phyloP scores from a whole-genome alignment of 805 yeast species.

The Yarrowia sp. region DNA sequence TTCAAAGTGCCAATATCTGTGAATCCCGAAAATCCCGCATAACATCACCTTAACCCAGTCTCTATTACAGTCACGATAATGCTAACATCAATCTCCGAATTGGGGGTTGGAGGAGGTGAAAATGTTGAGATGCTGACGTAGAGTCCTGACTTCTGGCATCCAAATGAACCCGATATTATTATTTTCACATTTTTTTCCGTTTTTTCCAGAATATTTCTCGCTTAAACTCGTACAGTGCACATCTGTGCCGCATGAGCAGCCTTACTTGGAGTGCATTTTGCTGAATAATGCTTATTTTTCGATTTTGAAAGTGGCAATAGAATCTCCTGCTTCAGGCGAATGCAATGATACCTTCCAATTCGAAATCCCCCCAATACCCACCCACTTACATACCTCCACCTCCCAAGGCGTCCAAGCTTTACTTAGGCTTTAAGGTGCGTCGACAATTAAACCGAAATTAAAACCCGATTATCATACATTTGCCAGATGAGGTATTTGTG shows the following conservation, averaged over 20 bases:
- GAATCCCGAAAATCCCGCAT: background rate
- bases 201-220: background rate
- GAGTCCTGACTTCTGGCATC: no score
- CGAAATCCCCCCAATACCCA: background rate
- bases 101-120: no score
- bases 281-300: background rate
- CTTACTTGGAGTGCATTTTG: background rate
- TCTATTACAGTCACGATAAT: background rate
- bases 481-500: background rate
- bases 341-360: background rate
- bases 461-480: background rate
- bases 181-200: background rate
- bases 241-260: background rate
- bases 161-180: no score
- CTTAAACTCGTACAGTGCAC: background rate
- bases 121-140: no score
- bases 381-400: background rate
- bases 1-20: no score
- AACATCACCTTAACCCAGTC: background rate
- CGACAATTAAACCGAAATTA: background rate
- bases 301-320: background rate
- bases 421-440: background rate
- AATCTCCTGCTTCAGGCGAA: background rate
- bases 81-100: background rate
- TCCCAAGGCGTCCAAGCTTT: background rate